phyloP scores from a whole-genome alignment of 306 rosid genomes.

The Cyamopsis tetragonoloba region DNA sequence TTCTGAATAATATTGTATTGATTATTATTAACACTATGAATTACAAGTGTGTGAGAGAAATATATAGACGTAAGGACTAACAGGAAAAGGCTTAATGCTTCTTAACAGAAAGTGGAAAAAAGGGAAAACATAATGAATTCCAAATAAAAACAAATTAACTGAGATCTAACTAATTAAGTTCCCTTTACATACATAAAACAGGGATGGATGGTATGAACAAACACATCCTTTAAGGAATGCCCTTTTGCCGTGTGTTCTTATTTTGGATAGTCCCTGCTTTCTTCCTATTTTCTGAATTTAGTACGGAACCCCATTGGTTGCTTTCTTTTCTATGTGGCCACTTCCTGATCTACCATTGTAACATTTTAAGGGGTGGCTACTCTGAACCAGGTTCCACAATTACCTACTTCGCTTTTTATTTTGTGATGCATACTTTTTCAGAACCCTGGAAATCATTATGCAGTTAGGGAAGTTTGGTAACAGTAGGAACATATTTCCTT shows the following conservation, averaged over 20 bases:
- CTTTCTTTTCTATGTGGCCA: background rate
- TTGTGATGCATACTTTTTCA: background rate
- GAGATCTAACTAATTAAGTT: no score
- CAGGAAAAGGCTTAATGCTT: no score
- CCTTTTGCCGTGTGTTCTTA: slow-evolving; percentile 12
- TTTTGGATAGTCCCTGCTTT: background rate
- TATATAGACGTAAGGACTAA: no score
- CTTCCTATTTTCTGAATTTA: background rate
- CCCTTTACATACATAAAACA: slow-evolving; percentile 89
- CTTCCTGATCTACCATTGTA: background rate
- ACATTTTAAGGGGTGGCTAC: slow-evolving; percentile 2
- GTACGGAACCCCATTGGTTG: background rate
- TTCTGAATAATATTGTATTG: no score
- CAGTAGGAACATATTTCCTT: slow-evolving; percentile 7
- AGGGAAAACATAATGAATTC: no score
- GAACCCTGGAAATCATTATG: slow-evolving; percentile 9
- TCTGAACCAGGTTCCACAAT: background rate
- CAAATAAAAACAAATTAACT: no score
- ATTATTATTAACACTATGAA: no score
- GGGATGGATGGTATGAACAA: slow-evolving; percentile 93
- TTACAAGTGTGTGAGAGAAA: no score
- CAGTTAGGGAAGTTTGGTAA: background rate
- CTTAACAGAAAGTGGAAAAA: no score
- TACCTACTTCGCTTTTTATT: background rate
- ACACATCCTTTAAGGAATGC: slow-evolving; percentile 13